A percentile compares a stretch with the other conserved stretches of the same genome.
phyloP scores from a whole-genome alignment of 139 green algal genomes.

The Picochlorum sp. region DNA sequence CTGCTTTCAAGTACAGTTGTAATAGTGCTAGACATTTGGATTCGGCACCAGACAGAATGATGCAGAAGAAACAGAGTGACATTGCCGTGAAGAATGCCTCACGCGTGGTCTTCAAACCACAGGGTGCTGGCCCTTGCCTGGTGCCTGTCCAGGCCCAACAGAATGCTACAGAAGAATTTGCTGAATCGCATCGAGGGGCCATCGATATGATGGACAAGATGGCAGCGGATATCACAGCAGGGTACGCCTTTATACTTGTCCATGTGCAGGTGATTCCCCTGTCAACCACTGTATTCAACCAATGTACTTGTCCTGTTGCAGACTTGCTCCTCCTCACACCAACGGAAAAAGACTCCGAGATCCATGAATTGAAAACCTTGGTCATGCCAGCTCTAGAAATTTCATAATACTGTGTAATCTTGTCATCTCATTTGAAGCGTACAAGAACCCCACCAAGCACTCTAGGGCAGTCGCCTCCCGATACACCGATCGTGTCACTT shows the following conservation, averaged over 20 bases:
- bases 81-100: background rate
- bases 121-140: background rate
- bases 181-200: background rate
- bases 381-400: background rate
- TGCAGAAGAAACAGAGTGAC: background rate
- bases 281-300: background rate
- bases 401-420: background rate
- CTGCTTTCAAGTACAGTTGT: constrained; percentile 7
- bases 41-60: background rate
- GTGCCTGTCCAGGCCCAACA: constrained; percentile 2
- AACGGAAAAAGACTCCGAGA: background rate
- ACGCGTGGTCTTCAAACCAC: too few relatives aligned
- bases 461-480: constrained; percentile 45
- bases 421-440: background rate
- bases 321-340: too few relatives aligned
- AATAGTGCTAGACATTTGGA: background rate
- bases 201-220: constrained; percentile 6
- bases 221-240: constrained; percentile 3
- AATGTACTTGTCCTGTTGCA: too few relatives aligned
- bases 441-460: constrained; percentile 34
- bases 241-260: background rate
- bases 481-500: constrained; percentile 30
- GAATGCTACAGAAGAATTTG: background rate
- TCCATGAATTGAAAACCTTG: background rate
- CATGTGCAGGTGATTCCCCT: background rate